Conservation (phyloP, 768 basidiomycete genomes). For the Leucocoprinus leucothites region DNA sequence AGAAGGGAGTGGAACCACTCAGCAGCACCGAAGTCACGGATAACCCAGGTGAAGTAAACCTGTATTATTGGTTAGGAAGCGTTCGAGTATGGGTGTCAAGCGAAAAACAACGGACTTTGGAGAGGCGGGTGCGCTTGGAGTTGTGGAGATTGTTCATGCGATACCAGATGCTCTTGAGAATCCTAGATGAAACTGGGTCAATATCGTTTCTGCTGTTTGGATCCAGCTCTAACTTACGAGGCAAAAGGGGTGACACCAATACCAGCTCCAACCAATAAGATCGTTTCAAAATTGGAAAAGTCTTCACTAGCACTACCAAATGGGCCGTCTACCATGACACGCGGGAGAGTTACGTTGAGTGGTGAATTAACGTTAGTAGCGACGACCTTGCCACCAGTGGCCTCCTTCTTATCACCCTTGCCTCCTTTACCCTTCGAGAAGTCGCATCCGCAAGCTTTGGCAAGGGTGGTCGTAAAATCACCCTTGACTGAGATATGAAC, state of each 20-base stretch:
- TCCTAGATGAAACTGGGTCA: slow-evolving; percentile 37
- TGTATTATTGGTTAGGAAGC: slow-evolving; percentile 13
- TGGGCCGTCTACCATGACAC: slow-evolving; percentile 95
- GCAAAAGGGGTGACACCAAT: slow-evolving; percentile 98
- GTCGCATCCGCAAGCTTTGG: slow-evolving; percentile 81
- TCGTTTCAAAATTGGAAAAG: slow-evolving; percentile 85
- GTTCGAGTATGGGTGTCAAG: background rate
- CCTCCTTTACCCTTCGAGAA: slow-evolving; percentile 54
- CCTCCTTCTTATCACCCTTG: slow-evolving; percentile 41
- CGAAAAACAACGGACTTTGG: slow-evolving; percentile 49
- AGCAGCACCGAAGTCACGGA: slow-evolving; percentile 85
- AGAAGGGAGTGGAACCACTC: slow-evolving; percentile 95
- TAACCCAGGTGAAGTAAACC: slow-evolving; percentile 95
- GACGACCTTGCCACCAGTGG: slow-evolving; percentile 56
- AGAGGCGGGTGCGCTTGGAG: slow-evolving; percentile 75
- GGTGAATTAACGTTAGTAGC: slow-evolving; percentile 55
- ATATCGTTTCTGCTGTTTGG: background rate
- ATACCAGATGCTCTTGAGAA: slow-evolving; percentile 92
- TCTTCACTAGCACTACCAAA: slow-evolving; percentile 93
- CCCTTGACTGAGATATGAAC: slow-evolving; percentile 92
- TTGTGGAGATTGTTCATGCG: slow-evolving; percentile 86
- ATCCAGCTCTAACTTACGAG: slow-evolving; percentile 55
- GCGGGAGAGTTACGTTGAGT: slow-evolving; percentile 73
- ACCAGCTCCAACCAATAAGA: slow-evolving; percentile 88
- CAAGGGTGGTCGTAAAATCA: slow-evolving; percentile 84